Evolutionary conservation across 768 basidiomycete genomes (phyloP).

Genomic region (Cubamyces lactineus): DNA sequence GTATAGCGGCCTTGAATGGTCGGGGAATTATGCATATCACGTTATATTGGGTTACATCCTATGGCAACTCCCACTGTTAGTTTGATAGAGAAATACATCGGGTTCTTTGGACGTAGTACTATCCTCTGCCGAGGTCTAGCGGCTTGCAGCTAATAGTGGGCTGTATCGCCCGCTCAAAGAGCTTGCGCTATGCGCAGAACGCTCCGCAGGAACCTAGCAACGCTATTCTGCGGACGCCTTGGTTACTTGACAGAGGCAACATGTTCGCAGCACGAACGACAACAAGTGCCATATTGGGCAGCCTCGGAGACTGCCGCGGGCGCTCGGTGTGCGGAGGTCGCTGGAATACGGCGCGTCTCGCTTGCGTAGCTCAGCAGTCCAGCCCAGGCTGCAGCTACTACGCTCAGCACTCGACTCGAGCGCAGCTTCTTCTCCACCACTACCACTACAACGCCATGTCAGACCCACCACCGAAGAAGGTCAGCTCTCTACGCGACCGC

Average conservation of each 20-base stretch:
- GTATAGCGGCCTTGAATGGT: not conserved
- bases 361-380: not conserved
- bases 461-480: conserved; percentile 34
- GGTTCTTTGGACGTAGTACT: too few species aligned
- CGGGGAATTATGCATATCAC: too few species aligned
- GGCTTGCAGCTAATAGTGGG: too few species aligned
- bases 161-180: too few species aligned
- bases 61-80: too few species aligned
- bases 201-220: too few species aligned
- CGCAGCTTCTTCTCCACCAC: not conserved
- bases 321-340: not conserved
- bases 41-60: too few species aligned
- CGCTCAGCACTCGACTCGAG: conserved; percentile 12
- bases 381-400: conserved; percentile 1
- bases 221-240: too few species aligned
- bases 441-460: conserved; percentile 26
- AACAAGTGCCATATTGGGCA: not conserved
- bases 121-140: too few species aligned
- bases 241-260: too few species aligned
- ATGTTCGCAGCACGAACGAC: not conserved
- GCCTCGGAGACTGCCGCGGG: conserved; percentile 5
- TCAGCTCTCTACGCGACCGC: conserved; percentile 80
- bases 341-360: not conserved
- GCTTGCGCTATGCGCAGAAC: too few species aligned
- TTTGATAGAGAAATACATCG: too few species aligned